phyloP scores from a whole-genome alignment of 2,329 filamentous ascomycete species.

The Arthrinium phaeospermum region DNA sequence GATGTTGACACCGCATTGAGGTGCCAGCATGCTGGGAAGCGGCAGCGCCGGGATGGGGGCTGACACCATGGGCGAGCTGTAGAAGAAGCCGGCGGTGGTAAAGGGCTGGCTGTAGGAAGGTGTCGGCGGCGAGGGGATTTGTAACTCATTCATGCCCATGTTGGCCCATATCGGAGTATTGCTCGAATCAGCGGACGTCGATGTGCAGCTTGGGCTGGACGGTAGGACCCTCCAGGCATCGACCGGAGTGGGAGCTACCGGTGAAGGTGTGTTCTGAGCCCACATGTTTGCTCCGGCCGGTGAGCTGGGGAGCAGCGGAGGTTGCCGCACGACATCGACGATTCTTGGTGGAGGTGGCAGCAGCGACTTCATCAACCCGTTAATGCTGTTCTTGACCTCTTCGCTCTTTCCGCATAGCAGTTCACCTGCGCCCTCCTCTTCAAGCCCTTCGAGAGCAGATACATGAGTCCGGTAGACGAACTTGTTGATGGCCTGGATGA shows the following conservation, averaged over 20 bases:
- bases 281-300: conserved; percentile 78
- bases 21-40: conserved; percentile 84
- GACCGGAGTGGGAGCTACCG: conserved; percentile 71
- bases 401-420: conserved; percentile 89
- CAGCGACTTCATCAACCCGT: conserved; percentile 84
- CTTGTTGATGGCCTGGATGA: conserved; percentile 94
- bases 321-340: conserved; percentile 86
- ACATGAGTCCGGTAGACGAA: conserved; percentile 93
- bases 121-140: conserved; percentile 69
- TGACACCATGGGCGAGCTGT: conserved; percentile 77
- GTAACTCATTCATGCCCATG: conserved; percentile 75
- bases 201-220: conserved; percentile 82
- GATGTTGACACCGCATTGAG: conserved; percentile 81
- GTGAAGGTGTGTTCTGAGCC: conserved; percentile 72
- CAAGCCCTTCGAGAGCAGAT: conserved; percentile 88
- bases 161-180: conserved; percentile 77
- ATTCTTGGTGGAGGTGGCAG: conserved; percentile 86
- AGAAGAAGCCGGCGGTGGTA: conserved; percentile 76
- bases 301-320: conserved; percentile 84
- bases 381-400: conserved; percentile 87
- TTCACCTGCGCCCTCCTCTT: conserved; percentile 95
- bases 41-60: conserved; percentile 78
- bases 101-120: conserved; percentile 81
- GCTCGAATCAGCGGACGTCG: conserved; percentile 70
- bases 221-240: conserved; percentile 91